Conservation (phyloP, 306 rosid genomes). For the Cucumis sativus region DNA sequence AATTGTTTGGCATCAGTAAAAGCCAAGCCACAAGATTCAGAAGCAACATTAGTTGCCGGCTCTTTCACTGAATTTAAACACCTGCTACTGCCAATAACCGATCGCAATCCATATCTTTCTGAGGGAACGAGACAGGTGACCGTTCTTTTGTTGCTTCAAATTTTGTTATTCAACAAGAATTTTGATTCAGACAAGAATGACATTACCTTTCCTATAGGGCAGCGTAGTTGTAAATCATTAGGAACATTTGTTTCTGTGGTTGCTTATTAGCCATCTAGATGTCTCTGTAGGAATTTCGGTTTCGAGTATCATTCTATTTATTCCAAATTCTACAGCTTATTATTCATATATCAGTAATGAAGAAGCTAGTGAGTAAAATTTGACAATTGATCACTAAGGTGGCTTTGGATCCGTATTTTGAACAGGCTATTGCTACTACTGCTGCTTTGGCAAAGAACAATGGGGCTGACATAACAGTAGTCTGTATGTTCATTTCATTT, state of each 20-base stretch:
- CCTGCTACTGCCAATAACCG: slow-evolving; percentile 73
- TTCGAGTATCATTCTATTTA: not conserved
- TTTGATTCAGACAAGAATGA: not conserved
- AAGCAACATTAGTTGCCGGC: slow-evolving; percentile 34
- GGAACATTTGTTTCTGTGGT: not conserved
- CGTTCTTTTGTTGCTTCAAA: not conserved
- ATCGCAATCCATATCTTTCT: slow-evolving; percentile 72
- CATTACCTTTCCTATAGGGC: not conserved
- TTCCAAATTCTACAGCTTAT: not conserved
- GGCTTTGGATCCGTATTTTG: not conserved
- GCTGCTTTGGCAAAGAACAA: slow-evolving; percentile 80
- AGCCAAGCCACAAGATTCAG: slow-evolving; percentile 50
- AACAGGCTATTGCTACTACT: slow-evolving; percentile 63
- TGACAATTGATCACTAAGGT: not conserved
- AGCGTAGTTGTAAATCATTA: not conserved
- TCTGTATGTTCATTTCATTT: slow-evolving; percentile 35
- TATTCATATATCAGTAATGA: not conserved
- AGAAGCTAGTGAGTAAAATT: not conserved
- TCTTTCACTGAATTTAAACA: slow-evolving; percentile 66
- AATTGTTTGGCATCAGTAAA: slow-evolving; percentile 23
- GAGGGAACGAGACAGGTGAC: slow-evolving; percentile 75
- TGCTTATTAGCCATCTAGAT: not conserved
- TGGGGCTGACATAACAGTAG: slow-evolving; percentile 87
- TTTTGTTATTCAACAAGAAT: not conserved
- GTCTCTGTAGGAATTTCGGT: not conserved